These are phyloP conservation scores for Leptodontidium sp. DNA, from an alignment of 2,329 filamentous ascomycete genomes.

Conservation along the genomic window DNA sequence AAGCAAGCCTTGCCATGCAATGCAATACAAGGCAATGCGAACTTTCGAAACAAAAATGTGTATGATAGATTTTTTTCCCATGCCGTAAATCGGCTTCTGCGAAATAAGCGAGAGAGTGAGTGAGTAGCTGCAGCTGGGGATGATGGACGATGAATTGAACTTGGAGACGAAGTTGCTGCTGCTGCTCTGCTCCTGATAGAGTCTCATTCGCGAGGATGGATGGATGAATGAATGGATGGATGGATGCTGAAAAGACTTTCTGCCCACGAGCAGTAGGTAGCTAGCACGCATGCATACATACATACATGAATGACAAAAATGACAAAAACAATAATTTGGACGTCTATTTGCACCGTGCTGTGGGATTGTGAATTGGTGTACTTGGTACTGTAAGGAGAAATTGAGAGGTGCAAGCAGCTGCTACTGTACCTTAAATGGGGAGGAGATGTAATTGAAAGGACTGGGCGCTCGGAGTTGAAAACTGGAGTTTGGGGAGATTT, in stretches of 20 bases:
- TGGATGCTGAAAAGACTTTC: constrained; percentile 13
- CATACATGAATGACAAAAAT: constrained; percentile 12
- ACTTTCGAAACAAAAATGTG: constrained; percentile 8
- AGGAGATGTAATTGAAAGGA: too few species aligned
- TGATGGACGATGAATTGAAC: not conserved
- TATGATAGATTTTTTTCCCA: constrained; percentile 5
- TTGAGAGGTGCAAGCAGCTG: too few species aligned
- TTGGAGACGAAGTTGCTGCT: not conserved
- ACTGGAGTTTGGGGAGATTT: too few species aligned
- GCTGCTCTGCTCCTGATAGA: constrained; percentile 8
- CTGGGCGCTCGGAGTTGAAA: too few species aligned
- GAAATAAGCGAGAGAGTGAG: not conserved
- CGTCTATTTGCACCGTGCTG: too few species aligned
- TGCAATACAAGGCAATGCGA: not conserved
- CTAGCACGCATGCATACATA: not conserved
- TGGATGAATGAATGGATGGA: constrained; percentile 16
- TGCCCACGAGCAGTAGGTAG: constrained; percentile 2
- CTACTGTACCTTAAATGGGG: too few species aligned
- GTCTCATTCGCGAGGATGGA: not conserved
- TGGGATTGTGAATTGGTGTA: too few species aligned
- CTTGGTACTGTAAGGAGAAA: too few species aligned
- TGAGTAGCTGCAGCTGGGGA: not conserved
- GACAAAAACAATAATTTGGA: not conserved
- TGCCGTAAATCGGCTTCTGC: not conserved
- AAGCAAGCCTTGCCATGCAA: not conserved